A percentile compares a stretch with the other conserved stretches of the same genome.
These are phyloP conservation scores for Akanthomyces muscarius DNA, from an alignment of 2,329 filamentous ascomycete genomes.

Conservation along the genomic window DNA sequence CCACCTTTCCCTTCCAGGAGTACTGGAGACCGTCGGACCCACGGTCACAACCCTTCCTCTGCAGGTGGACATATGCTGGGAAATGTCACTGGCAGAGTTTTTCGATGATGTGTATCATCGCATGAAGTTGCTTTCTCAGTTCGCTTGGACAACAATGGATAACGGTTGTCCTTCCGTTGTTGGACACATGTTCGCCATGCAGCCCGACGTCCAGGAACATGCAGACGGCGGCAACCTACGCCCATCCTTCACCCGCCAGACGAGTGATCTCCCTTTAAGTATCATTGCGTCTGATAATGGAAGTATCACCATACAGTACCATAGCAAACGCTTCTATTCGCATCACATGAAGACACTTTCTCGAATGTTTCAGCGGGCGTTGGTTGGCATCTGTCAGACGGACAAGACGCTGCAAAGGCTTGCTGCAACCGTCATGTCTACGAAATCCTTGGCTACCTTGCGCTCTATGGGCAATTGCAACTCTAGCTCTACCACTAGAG, in stretches of 20 bases:
- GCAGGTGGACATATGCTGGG: constrained; percentile 19
- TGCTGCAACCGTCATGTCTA: neutral
- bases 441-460: neutral
- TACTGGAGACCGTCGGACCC: constrained; percentile 31
- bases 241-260: neutral
- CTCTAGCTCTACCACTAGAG: constrained; percentile 1
- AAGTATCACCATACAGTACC: neutral
- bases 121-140: constrained; percentile 9
- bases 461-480: neutral
- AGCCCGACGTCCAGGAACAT: constrained; percentile 1
- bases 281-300: neutral
- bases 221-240: neutral
- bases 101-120: constrained; percentile 16
- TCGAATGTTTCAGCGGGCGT: neutral
- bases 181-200: constrained; percentile 1
- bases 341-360: neutral
- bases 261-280: neutral
- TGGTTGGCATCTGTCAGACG: neutral
- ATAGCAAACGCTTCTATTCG: neutral
- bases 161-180: constrained; percentile 16
- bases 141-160: constrained; percentile 20
- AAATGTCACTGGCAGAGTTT: constrained; percentile 19
- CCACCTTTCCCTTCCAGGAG: constrained; percentile 28
- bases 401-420: neutral
- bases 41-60: constrained; percentile 31